Base-by-base conservation (phyloP, 2,329 filamentous ascomycete species). In the Myotisia sp. region DNA sequence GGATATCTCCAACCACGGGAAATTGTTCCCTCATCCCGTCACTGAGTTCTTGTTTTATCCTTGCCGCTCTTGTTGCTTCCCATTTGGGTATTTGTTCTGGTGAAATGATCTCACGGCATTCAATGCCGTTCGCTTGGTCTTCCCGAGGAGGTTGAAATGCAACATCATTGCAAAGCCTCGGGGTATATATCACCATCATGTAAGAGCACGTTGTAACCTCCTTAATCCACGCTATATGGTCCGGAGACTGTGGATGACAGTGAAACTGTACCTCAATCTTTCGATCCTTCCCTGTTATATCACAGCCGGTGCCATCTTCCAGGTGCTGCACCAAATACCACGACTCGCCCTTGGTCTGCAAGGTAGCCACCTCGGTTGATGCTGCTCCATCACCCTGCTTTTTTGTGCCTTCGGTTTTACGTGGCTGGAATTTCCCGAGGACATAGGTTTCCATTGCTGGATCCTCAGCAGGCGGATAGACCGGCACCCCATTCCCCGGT, bases 201-300 rank as follows among this genome's bases (percentile, higher is more conserved):
- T 94, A 94, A 8, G 83, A 75, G 59, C 86, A 94, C 7, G 84
- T 93, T 2, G 79, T 80, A 1, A 87, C 74, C 54, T 94, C 86
- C 56, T 93, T 93, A 58, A 94, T 92, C 74, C 83, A 85, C 27
- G 78, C 79, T 47, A 94, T 93, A 30, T 78, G 74, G 53, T 92
- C 66, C 2, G 71, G 71, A 20, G 75, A 66, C 31, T 80, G 76
- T 0, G 82, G 83, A 47, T 82, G 78, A 60, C 85, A 93, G 48
- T 79, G 75, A 44, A 76, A 79, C 56, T 78, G 55, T 6, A 94
- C 74, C 55, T 94, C 86, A 44, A 93, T 79, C 45, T 76, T 84
- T 33, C 86, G 74, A 42, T 81, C 73, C 38, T 77, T 74, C 20
- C 79, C 79, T 1, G 86, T 94, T 46, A 93, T 59, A 54, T 94